phyloP scores from a whole-genome alignment of 495 filamentous ascomycete species.

The Neurospora intermedia region DNA sequence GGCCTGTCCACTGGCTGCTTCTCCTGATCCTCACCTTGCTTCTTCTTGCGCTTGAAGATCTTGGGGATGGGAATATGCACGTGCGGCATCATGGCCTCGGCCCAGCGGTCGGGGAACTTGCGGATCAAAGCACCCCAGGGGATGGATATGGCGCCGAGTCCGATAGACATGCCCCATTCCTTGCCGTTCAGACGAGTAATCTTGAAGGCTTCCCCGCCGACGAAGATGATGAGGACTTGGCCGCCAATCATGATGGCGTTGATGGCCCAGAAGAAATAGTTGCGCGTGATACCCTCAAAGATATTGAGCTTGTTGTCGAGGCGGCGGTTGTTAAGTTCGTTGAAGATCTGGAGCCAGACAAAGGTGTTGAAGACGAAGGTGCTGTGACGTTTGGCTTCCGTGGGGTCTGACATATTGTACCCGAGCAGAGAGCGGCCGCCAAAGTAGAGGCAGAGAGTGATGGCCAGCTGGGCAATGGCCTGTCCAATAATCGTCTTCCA shows the following conservation, averaged over 20 bases:
- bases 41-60: slow-evolving; percentile 5
- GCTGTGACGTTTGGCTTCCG: slow-evolving; percentile 35
- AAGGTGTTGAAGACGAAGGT: slow-evolving; percentile 90
- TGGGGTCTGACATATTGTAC: slow-evolving; percentile 15
- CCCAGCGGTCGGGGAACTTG: slow-evolving; percentile 41
- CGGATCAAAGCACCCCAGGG: slow-evolving; percentile 61
- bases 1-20: neutral
- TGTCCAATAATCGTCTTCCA: slow-evolving; percentile 94
- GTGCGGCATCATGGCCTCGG: slow-evolving; percentile 8
- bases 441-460: slow-evolving; percentile 73
- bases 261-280: slow-evolving; percentile 76
- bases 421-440: slow-evolving; percentile 52
- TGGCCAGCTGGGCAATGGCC: slow-evolving; percentile 65
- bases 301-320: slow-evolving; percentile 88
- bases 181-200: slow-evolving; percentile 46
- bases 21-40: slow-evolving; percentile 1
- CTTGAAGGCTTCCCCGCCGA: slow-evolving; percentile 61
- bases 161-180: slow-evolving; percentile 69
- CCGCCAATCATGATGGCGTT: slow-evolving; percentile 79
- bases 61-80: slow-evolving; percentile 7
- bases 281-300: slow-evolving; percentile 70
- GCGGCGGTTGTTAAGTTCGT: slow-evolving; percentile 73
- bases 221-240: slow-evolving; percentile 70
- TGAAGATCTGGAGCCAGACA: slow-evolving; percentile 95
- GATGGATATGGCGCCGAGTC: slow-evolving; percentile 58